Evolutionary conservation across 2,329 filamentous ascomycete genomes (phyloP).

Genomic region (Ophiostoma piceae): DNA sequence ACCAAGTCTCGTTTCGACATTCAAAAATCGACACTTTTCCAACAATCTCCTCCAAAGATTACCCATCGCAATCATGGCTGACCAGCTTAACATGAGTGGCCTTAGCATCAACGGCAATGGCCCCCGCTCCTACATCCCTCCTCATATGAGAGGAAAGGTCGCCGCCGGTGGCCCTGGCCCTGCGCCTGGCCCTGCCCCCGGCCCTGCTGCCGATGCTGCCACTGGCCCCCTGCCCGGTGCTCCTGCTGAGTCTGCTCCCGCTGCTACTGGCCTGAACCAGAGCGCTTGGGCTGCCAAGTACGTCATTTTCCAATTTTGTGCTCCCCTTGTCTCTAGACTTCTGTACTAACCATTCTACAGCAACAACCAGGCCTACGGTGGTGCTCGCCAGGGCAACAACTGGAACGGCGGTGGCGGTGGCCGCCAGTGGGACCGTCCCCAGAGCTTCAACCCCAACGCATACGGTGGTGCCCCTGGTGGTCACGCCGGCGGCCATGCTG

Average conservation of each 20-base stretch:
- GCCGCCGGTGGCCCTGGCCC: conserved; percentile 30
- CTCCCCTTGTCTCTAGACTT: neutral
- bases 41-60: neutral
- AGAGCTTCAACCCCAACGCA: conserved; percentile 56
- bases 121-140: conserved; percentile 73
- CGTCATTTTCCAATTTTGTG: conserved; percentile 5
- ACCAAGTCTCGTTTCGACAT: conserved; percentile 23
- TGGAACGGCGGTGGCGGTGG: conserved; percentile 32
- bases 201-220: conserved; percentile 23
- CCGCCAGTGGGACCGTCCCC: conserved; percentile 30
- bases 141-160: conserved; percentile 67
- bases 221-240: conserved; percentile 26
- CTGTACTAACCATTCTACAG: conserved; percentile 17
- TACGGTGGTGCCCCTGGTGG: conserved; percentile 40
- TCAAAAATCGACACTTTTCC: neutral
- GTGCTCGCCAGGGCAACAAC: conserved; percentile 32
- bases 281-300: conserved; percentile 59
- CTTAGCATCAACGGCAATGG: conserved; percentile 52
- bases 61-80: conserved; percentile 59
- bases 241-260: conserved; percentile 17
- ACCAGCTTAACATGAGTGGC: conserved; percentile 76
- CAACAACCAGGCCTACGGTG: conserved; percentile 46
- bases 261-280: conserved; percentile 48
- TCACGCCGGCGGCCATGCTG: conserved; percentile 34
- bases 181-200: conserved; percentile 27